A percentile compares a stretch with the other conserved stretches of the same genome.
Evolutionary conservation across 75 land plant genomes (phyloP).

Genomic region (Sequoia sempervirens): DNA sequence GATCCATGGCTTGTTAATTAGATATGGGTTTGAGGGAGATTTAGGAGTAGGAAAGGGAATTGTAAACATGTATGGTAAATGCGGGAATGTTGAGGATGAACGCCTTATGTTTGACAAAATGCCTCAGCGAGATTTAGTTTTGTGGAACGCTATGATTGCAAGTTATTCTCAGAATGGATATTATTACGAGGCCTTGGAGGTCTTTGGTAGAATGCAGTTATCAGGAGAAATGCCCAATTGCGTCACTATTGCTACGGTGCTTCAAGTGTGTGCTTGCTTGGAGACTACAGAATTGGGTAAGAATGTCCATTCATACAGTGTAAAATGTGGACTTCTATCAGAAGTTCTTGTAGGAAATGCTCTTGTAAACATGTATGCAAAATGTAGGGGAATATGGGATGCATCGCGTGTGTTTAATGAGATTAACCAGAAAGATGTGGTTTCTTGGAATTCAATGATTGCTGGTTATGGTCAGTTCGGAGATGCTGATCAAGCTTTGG

Average conservation of each 20-base stretch:
- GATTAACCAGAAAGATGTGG: slow-evolving; percentile 25
- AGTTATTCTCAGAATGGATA: slow-evolving; percentile 7
- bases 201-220: slow-evolving; percentile 45
- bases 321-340: slow-evolving; percentile 24
- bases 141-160: slow-evolving; percentile 12
- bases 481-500: slow-evolving; percentile 1
- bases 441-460: slow-evolving; percentile 12
- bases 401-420: slow-evolving; percentile 31
- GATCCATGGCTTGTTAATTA: not conserved
- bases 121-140: slow-evolving; percentile 14
- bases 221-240: slow-evolving; percentile 29
- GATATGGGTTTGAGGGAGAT: slow-evolving; percentile 5
- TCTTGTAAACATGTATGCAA: slow-evolving; percentile 68
- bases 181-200: slow-evolving; percentile 25
- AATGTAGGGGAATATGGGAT: slow-evolving; percentile 39
- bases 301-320: slow-evolving; percentile 39
- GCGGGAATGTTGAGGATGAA: slow-evolving; percentile 17
- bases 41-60: slow-evolving; percentile 17
- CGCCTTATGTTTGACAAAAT: slow-evolving; percentile 14
- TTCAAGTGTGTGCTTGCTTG: slow-evolving; percentile 22
- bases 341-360: slow-evolving; percentile 37
- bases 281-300: slow-evolving; percentile 33
- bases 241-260: slow-evolving; percentile 34
- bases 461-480: slow-evolving; percentile 6
- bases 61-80: slow-evolving; percentile 25